Evolutionary conservation across 768 basidiomycete genomes (phyloP), one percentile per base, ranked within the genome.

Genomic region (Tylopilus sp.): DNA sequence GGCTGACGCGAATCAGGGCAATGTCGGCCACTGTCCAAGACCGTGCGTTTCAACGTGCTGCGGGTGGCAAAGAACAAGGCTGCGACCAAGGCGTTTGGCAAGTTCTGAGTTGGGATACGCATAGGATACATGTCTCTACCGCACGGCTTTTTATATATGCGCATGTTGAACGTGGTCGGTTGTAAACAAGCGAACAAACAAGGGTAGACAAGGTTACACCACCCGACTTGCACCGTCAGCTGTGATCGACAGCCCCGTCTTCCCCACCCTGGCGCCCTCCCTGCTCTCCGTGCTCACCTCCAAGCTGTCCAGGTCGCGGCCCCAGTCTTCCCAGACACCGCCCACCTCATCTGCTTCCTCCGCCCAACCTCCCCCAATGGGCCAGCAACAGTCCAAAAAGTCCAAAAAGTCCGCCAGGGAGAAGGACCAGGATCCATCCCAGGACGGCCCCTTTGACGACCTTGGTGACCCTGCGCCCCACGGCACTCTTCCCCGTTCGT

Each of bases 11-110:
- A 10, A 12, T 1, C 29, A 93, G 93, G 94, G 31, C 97, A 99
- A 84, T 99, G 97, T 81, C 89, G 97, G 71, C 97, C 97, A 64
- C 76, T 98, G 66, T 98, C 97, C 56, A 99, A 99, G 78, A 98
- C 96, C 30, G 92, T 98, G 67, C 91, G 97, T 46, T 99, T 99
- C 87, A 99, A 99, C 76, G 97, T 99, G 54, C 75, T 98, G 71
- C 89, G 95, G 66, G 96, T 99, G 73, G 72, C 85, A 60, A 92
- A 89, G 85, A 94, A 76, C 85, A 95, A 94, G 84, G 92, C 92
- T 12, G 71, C 92, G 30, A 74, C 84, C 54, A 97, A 96, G 81
- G 78, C 89, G 47, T 98, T 98, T 78, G 83, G 84, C 77, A 98
- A 98, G 85, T 98, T 98, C 80, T 93, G 73, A 75, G 64, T 42